Conservation (phyloP, 1,139 yeast genomes). For the Chernovozyma aurita region DNA sequence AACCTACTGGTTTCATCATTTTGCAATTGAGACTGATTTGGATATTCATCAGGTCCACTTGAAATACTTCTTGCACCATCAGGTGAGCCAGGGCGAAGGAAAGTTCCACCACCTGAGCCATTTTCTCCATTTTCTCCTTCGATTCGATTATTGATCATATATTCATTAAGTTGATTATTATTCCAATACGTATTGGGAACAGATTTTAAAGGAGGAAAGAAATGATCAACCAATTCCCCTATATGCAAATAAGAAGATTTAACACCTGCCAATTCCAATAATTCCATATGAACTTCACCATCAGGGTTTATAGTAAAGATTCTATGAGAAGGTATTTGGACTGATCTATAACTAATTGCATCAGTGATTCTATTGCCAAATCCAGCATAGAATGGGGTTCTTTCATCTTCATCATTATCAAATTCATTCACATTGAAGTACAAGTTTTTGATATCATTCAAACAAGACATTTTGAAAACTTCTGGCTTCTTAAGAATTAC, state of each 20-base stretch:
- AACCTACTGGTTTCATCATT: conserved; percentile 6
- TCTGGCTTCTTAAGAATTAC: conserved; percentile 94
- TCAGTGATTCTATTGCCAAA: conserved; percentile 97
- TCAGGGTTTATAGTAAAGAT: conserved; percentile 95
- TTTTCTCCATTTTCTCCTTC: conserved; percentile 1
- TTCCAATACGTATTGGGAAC: conserved; percentile 37
- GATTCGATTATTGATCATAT: conserved; percentile 15
- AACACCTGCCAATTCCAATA: conserved; percentile 90
- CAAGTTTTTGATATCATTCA: conserved; percentile 76
- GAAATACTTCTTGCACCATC: conserved; percentile 6
- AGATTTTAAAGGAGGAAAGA: conserved; percentile 80
- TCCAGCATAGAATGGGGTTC: conserved; percentile 93
- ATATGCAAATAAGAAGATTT: conserved; percentile 84
- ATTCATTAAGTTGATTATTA: conserved; percentile 33
- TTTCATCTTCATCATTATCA: conserved; percentile 21
- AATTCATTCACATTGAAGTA: conserved; percentile 28
- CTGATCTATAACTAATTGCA: conserved; percentile 91
- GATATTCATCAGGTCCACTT: conserved; percentile 1
- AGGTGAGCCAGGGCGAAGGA: conserved; percentile 11
- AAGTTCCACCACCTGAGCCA: no score
- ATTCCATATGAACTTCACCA: conserved; percentile 97
- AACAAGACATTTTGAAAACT: conserved; percentile 96
- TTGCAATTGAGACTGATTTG: not conserved
- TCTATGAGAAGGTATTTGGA: conserved; percentile 89
- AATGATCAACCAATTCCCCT: conserved; percentile 93